Evolutionary conservation across 495 filamentous ascomycete genomes (phyloP).

Genomic region (Xylaria acuta): DNA sequence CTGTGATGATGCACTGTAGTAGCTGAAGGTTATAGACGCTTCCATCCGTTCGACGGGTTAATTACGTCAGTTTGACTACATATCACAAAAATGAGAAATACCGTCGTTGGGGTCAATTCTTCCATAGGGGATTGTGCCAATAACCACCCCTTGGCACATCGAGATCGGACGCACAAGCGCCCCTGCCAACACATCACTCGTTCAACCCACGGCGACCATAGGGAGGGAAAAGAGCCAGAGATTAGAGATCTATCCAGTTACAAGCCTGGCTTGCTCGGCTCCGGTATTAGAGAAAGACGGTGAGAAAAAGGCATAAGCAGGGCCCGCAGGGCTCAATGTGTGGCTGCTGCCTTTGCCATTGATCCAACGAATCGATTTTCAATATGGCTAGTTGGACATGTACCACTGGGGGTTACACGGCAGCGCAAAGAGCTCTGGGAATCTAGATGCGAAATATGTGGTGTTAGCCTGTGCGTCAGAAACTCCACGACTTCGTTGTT

Average conservation of each 20-base stretch:
- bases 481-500: constrained; percentile 15
- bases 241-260: constrained; percentile 12
- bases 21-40: constrained; percentile 23
- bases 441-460: constrained; percentile 21
- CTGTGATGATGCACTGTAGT: constrained; percentile 33
- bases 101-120: constrained; percentile 15
- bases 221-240: constrained; percentile 11
- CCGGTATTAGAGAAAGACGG: constrained; percentile 28
- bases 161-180: constrained; percentile 9
- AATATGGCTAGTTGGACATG: constrained; percentile 2
- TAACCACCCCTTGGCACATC: constrained; percentile 35
- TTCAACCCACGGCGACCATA: constrained; percentile 32
- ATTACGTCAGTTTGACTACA: not conserved
- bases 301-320: constrained; percentile 22
- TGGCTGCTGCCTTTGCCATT: constrained; percentile 18
- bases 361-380: constrained; percentile 22
- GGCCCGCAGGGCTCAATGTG: constrained; percentile 22
- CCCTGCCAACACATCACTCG: constrained; percentile 38
- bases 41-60: not conserved
- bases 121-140: constrained; percentile 29
- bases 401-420: constrained; percentile 24
- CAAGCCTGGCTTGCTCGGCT: constrained; percentile 7
- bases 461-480: constrained; percentile 23
- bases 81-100: constrained; percentile 17
- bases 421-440: constrained; percentile 18